These are phyloP conservation scores for Globisporangium emineosum DNA, from an alignment of 352 stramenopile species.

Conservation along the genomic window DNA sequence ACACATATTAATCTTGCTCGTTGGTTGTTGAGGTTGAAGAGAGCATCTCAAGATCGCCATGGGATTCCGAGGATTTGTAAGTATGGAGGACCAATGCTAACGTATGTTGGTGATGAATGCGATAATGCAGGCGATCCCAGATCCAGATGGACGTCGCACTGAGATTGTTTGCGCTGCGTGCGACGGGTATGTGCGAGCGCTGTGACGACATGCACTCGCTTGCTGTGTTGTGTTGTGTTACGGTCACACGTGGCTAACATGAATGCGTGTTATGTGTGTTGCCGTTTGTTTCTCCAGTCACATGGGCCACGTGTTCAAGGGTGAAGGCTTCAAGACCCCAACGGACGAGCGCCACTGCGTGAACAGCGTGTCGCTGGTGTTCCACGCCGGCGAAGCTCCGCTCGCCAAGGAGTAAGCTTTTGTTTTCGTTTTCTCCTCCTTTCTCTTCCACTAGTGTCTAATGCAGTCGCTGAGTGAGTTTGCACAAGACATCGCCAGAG, in stretches of 20 bases:
- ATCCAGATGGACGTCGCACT: conserved; percentile 67
- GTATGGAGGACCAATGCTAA: no score
- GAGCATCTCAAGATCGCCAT: neutral
- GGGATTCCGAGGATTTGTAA: neutral
- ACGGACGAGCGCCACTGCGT: conserved; percentile 90
- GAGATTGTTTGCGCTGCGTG: conserved; percentile 90
- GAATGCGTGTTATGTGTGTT: neutral
- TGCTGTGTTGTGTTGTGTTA: neutral
- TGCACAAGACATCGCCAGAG: neutral
- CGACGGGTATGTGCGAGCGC: conserved; percentile 50
- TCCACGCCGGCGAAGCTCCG: conserved; percentile 62
- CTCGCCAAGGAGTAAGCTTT: conserved; percentile 24
- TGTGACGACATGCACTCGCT: no score
- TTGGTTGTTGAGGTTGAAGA: neutral
- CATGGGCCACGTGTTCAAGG: conserved; percentile 91
- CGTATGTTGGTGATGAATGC: neutral
- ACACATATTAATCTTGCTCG: neutral
- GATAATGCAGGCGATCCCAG: conserved; percentile 43
- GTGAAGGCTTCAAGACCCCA: conserved; percentile 83
- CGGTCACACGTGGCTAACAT: neutral
- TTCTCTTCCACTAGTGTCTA: neutral
- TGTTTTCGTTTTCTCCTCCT: neutral
- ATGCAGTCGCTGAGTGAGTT: neutral
- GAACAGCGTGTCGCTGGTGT: conserved; percentile 89
- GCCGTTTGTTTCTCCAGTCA: conserved; percentile 41